Evolutionary conservation across 208 protist genomes (phyloP).

Genomic region (Leishmania gerbilli): DNA sequence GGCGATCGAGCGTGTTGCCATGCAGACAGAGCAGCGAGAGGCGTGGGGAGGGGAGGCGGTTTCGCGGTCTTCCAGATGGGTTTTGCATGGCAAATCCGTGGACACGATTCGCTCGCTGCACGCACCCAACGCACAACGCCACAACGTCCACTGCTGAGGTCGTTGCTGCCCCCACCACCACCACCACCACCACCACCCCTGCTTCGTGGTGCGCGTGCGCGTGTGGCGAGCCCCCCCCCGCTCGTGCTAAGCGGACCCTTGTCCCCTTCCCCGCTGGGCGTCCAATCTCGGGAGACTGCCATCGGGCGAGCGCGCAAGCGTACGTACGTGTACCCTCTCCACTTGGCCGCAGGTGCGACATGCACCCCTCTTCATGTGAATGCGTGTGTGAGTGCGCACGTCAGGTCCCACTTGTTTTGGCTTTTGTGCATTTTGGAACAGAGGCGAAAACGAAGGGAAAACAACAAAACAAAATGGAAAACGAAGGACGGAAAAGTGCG

Average conservation of each 20-base stretch:
- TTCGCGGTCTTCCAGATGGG: background rate
- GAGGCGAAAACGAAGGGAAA: background rate
- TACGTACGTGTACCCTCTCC: background rate
- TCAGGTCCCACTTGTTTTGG: too few relatives aligned
- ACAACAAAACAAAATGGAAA: slow-evolving; percentile 4
- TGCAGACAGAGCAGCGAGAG: background rate
- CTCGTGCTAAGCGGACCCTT: background rate
- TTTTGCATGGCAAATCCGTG: background rate
- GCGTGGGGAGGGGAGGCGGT: background rate
- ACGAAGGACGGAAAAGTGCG: slow-evolving; percentile 7
- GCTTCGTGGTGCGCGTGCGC: background rate
- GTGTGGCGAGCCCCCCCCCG: background rate
- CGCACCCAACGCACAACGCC: background rate
- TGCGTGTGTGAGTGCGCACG: too few relatives aligned
- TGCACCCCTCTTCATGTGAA: too few relatives aligned
- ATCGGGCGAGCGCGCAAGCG: background rate
- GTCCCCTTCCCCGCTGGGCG: too few relatives aligned
- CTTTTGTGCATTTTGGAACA: background rate
- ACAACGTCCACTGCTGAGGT: background rate
- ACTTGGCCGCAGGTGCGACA: background rate
- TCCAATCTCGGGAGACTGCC: too few relatives aligned
- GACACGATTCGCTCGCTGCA: background rate
- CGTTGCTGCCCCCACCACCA: background rate
- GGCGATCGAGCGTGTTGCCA: too few relatives aligned
- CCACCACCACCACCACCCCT: background rate